These are phyloP conservation scores for Boletus insuetus DNA, from an alignment of 768 basidiomycete genomes.

Conservation along the genomic window DNA sequence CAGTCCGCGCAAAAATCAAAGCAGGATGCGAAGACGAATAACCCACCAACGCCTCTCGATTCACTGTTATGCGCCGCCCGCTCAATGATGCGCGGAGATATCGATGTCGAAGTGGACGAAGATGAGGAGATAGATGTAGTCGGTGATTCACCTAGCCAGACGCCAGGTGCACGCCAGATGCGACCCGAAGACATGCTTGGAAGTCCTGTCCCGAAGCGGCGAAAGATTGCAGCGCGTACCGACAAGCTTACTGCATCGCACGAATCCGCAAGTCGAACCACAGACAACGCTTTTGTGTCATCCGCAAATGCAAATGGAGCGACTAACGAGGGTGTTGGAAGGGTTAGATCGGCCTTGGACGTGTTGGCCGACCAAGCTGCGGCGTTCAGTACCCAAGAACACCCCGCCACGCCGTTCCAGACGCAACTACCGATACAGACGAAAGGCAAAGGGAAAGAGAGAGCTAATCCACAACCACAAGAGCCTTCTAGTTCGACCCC, in stretches of 20 bases:
- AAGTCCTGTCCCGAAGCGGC: constrained; percentile 41
- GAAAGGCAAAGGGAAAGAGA: constrained; percentile 25
- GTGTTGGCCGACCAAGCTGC: constrained; percentile 75
- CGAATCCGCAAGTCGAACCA: background rate
- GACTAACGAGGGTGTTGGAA: constrained; percentile 8
- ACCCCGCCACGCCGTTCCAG: constrained; percentile 3
- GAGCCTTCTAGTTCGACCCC: constrained; percentile 1
- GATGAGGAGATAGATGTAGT: constrained; percentile 28
- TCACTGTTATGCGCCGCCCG: constrained; percentile 61
- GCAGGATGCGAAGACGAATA: constrained; percentile 16
- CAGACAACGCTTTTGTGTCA: background rate
- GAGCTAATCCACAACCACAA: background rate
- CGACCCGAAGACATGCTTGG: constrained; percentile 23
- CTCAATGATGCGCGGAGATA: constrained; percentile 47
- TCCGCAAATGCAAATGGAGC: background rate
- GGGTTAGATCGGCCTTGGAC: constrained; percentile 57
- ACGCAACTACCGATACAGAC: background rate
- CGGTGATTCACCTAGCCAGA: constrained; percentile 18
- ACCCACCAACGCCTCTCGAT: constrained; percentile 50
- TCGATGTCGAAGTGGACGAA: constrained; percentile 30
- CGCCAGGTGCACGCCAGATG: constrained; percentile 29
- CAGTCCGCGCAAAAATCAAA: constrained; percentile 19
- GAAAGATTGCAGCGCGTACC: constrained; percentile 21
- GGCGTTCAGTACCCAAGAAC: constrained; percentile 42
- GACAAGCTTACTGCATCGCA: constrained; percentile 10